Evolutionary conservation across 2,329 filamentous ascomycete species (phyloP).

Genomic region (Aspergillus tanneri): DNA sequence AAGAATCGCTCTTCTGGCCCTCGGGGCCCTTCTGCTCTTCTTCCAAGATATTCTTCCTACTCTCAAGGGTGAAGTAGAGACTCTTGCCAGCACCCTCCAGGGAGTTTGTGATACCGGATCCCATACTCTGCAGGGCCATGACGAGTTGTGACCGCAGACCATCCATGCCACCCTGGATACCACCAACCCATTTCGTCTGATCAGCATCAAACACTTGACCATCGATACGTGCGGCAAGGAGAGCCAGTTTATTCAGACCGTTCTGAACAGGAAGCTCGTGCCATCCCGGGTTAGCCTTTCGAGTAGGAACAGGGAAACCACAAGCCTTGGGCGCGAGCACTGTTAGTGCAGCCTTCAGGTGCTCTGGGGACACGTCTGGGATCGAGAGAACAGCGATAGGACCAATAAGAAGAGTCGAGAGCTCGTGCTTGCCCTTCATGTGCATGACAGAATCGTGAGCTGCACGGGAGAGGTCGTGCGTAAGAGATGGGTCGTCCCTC

Average conservation of each 20-base stretch:
- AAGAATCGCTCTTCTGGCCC: constrained; percentile 35
- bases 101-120: constrained; percentile 71
- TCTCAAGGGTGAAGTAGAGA: constrained; percentile 85
- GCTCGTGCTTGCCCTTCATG: constrained; percentile 56
- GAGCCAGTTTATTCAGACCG: constrained; percentile 80
- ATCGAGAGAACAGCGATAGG: constrained; percentile 78
- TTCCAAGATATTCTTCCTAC: constrained; percentile 75
- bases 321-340: constrained; percentile 71
- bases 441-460: constrained; percentile 54
- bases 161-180: constrained; percentile 77
- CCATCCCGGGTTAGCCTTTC: constrained; percentile 74
- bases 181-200: constrained; percentile 68
- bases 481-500: constrained; percentile 44
- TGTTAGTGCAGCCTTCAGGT: constrained; percentile 77
- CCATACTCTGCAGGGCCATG: constrained; percentile 73
- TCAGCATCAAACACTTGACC: constrained; percentile 77
- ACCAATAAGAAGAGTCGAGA: constrained; percentile 76
- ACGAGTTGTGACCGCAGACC: constrained; percentile 81
- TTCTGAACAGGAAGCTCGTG: constrained; percentile 76
- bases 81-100: constrained; percentile 78
- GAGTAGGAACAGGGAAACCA: constrained; percentile 73
- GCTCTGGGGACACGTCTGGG: constrained; percentile 76
- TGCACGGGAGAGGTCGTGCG: constrained; percentile 59
- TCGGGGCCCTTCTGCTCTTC: constrained; percentile 56
- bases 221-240: constrained; percentile 85